These are phyloP conservation scores for Brassica hybrid DNA, from an alignment of 441 rosid genomes.

Conservation along the genomic window DNA sequence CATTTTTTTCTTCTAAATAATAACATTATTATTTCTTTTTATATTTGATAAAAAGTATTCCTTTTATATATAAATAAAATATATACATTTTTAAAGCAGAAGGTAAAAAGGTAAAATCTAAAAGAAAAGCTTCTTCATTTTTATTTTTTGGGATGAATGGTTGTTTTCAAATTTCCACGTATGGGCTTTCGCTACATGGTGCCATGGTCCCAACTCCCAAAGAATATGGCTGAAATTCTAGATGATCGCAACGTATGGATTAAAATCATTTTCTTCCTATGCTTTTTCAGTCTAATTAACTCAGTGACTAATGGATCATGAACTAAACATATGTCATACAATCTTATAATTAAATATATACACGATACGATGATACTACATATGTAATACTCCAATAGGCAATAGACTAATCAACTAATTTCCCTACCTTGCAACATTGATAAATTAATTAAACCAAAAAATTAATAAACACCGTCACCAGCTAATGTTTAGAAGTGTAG, in stretches of 20 bases:
- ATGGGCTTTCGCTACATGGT: slow-evolving; percentile 8
- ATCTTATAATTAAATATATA: background rate
- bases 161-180: slow-evolving; percentile 18
- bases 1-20: background rate
- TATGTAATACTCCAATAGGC: too few relatives aligned
- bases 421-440: background rate
- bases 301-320: background rate
- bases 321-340: background rate
- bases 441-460: too few relatives aligned
- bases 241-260: background rate
- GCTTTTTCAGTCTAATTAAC: background rate
- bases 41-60: too few relatives aligned
- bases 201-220: slow-evolving; percentile 15
- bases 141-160: background rate
- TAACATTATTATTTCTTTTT: too few relatives aligned
- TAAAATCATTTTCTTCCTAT: background rate
- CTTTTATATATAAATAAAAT: too few relatives aligned
- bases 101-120: background rate
- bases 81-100: background rate
- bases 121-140: background rate
- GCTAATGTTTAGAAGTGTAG: background rate
- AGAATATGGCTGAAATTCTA: slow-evolving; percentile 9
- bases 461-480: background rate
- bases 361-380: background rate
- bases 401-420: background rate